These are phyloP conservation scores for Penicillium concentricum DNA, from an alignment of 2,329 filamentous ascomycete genomes.

Conservation along the genomic window DNA sequence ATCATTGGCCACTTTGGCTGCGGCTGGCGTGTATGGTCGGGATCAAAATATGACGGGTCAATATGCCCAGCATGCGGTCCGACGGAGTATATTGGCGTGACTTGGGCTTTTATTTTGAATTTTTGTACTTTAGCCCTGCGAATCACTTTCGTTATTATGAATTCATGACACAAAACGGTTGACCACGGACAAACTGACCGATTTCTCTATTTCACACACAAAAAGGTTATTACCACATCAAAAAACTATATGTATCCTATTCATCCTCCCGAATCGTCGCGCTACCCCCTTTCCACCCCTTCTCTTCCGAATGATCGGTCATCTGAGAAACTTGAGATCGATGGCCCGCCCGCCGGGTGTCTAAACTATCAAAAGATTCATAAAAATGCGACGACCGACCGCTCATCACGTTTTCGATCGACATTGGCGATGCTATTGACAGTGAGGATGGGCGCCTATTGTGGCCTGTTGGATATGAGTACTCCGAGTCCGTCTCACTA, in stretches of 20 bases:
- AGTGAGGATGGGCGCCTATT: not conserved
- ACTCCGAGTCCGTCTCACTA: not conserved
- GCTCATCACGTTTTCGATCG: constrained; percentile 2
- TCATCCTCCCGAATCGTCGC: constrained; percentile 1
- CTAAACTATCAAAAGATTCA: not conserved
- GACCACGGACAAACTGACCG: no score
- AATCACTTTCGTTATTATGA: not conserved
- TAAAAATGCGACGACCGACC: not conserved
- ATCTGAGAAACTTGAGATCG: not conserved
- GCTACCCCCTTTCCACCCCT: not conserved
- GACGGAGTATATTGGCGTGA: constrained; percentile 4
- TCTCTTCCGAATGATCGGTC: not conserved
- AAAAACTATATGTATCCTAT: not conserved
- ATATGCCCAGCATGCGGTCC: not conserved
- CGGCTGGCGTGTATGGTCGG: not conserved
- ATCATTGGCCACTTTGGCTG: constrained; percentile 2
- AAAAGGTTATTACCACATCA: not conserved
- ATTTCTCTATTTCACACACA: not conserved
- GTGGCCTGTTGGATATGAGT: not conserved
- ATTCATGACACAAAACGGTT: not conserved
- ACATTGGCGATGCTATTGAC: not conserved
- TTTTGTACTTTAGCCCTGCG: not conserved
- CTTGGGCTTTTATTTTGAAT: no score
- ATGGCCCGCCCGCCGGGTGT: not conserved
- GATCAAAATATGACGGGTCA: not conserved